These are phyloP conservation scores for Elymus sibiricus DNA, from an alignment of 176 grass and related monocot genomes.

Conservation along the genomic window DNA sequence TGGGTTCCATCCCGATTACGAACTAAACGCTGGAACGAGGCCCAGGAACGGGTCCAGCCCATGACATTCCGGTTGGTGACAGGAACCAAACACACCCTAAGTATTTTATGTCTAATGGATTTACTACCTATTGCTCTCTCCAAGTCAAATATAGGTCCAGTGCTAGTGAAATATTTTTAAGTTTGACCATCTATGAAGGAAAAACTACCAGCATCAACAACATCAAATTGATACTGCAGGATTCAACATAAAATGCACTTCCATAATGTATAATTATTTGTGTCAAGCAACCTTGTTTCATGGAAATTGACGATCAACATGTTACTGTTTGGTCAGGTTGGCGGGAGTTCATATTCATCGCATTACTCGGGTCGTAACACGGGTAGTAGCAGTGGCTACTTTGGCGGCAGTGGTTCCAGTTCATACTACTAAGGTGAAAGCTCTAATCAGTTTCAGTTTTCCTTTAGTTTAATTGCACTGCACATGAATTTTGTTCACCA, in stretches of 20 bases:
- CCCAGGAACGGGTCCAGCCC: too few species aligned
- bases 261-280: not conserved
- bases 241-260: not conserved
- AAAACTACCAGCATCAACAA: not conserved
- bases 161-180: not conserved
- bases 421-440: conserved; percentile 81
- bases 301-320: not conserved
- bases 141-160: not conserved
- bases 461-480: not conserved
- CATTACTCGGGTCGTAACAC: conserved; percentile 57
- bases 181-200: not conserved
- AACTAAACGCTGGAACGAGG: too few species aligned
- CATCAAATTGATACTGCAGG: not conserved
- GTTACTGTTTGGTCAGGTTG: conserved; percentile 51
- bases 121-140: not conserved
- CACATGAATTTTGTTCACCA: not conserved
- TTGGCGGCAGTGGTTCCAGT: conserved; percentile 54
- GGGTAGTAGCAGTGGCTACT: conserved; percentile 54
- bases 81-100: too few species aligned
- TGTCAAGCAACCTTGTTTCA: not conserved
- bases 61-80: too few species aligned
- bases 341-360: conserved; percentile 67
- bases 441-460: not conserved
- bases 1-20: too few species aligned
- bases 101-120: not conserved